These are phyloP conservation scores for Penicillium sp. DNA, from an alignment of 2,329 filamentous ascomycete genomes.

Conservation along the genomic window DNA sequence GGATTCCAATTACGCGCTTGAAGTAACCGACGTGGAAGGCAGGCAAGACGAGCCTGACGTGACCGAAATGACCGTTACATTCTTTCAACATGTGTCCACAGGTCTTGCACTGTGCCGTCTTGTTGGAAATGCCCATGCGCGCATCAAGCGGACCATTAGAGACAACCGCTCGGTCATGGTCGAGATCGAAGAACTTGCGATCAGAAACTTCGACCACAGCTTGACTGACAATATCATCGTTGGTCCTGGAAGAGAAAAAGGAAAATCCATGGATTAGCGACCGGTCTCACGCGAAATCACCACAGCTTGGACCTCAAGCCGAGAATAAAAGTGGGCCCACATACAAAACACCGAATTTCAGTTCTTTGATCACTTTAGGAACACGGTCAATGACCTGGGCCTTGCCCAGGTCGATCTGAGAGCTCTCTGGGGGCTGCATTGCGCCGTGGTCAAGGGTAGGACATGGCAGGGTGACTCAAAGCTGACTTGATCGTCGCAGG, in stretches of 20 bases:
- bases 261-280: slow-evolving; percentile 25
- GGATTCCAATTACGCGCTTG: slow-evolving; percentile 86
- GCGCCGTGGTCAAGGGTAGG: slow-evolving; percentile 43
- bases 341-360: slow-evolving; percentile 93
- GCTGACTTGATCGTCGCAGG: slow-evolving; percentile 32
- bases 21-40: slow-evolving; percentile 97
- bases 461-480: slow-evolving; percentile 45
- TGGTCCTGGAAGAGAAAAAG: slow-evolving; percentile 64
- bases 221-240: slow-evolving; percentile 93
- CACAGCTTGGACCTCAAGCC: slow-evolving; percentile 3
- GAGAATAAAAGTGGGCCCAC: slow-evolving; percentile 39
- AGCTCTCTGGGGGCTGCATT: slow-evolving; percentile 51
- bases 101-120: slow-evolving; percentile 78
- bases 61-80: slow-evolving; percentile 94
- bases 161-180: slow-evolving; percentile 76
- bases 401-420: slow-evolving; percentile 65
- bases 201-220: slow-evolving; percentile 95
- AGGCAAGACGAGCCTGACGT: slow-evolving; percentile 87
- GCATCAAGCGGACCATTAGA: slow-evolving; percentile 85
- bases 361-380: slow-evolving; percentile 88
- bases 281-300: slow-evolving; percentile 17
- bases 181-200: slow-evolving; percentile 88
- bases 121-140: slow-evolving; percentile 87
- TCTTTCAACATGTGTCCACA: slow-evolving; percentile 80
- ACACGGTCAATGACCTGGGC: slow-evolving; percentile 87